A percentile compares a stretch with the other conserved stretches of the same genome.
phyloP scores from a whole-genome alignment of 225 moss, liverwort and hornwort species.

The Pseudoscleropodium purum region DNA sequence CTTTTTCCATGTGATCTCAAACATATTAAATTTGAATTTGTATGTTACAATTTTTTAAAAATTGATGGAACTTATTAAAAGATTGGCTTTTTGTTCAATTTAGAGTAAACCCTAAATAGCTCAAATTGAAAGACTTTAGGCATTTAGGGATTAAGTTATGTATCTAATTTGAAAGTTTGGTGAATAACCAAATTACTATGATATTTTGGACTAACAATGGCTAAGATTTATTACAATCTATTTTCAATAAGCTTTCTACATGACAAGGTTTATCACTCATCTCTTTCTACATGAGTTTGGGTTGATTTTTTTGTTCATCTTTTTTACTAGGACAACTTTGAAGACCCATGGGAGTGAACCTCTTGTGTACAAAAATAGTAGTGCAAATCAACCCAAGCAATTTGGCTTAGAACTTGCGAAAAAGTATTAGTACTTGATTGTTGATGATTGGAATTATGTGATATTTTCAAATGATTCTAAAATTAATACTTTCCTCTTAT shows the following conservation, averaged over 20 bases:
- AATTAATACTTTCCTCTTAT: accelerated
- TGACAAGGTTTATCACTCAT: background rate
- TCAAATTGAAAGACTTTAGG: too few relatives aligned
- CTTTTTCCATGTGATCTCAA: too few relatives aligned
- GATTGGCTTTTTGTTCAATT: too few relatives aligned
- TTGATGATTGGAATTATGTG: background rate
- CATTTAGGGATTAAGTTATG: too few relatives aligned
- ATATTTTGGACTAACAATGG: background rate
- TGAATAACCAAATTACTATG: background rate
- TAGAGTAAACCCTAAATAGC: too few relatives aligned
- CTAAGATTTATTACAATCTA: background rate
- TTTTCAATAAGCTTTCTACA: background rate
- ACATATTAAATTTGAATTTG: too few relatives aligned
- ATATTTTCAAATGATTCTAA: background rate
- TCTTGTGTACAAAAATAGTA: background rate
- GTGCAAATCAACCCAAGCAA: accelerated
- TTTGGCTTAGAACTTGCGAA: background rate
- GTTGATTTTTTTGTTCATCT: accelerated
- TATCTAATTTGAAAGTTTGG: background rate
- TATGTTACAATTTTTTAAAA: too few relatives aligned
- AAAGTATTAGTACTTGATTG: background rate
- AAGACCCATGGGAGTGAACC: background rate
- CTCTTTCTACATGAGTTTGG: accelerated
- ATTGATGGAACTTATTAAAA: too few relatives aligned
- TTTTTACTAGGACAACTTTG: background rate